phyloP scores from a whole-genome alignment of 2,329 filamentous ascomycete species.

The Pezicula carpinea region DNA sequence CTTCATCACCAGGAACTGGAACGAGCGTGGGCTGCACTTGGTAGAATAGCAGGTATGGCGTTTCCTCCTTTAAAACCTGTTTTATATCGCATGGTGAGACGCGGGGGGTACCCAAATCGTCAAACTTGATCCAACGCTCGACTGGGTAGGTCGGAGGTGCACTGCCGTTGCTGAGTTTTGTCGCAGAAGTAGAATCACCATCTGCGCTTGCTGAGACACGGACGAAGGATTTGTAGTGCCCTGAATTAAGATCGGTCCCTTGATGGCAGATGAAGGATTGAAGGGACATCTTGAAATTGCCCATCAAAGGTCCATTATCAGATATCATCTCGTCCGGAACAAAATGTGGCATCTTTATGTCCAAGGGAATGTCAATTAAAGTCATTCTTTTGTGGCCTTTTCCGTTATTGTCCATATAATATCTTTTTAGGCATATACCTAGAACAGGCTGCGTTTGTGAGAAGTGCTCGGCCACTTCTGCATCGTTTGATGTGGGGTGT shows the following conservation, averaged over 20 bases:
- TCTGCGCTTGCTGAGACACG: constrained; percentile 65
- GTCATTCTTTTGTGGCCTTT: constrained; percentile 70
- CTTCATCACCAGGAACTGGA: constrained; percentile 36
- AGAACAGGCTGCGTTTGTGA: constrained; percentile 77
- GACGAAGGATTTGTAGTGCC: constrained; percentile 86
- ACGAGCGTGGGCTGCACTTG: constrained; percentile 87
- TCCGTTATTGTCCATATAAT: constrained; percentile 68
- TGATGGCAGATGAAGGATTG: constrained; percentile 92
- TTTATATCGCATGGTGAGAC: constrained; percentile 76
- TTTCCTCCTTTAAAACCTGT: constrained; percentile 74
- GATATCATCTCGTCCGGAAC: constrained; percentile 71
- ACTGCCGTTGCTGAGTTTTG: constrained; percentile 33
- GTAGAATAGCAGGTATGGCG: constrained; percentile 92
- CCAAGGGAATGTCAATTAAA: constrained; percentile 85
- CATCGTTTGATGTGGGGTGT: constrained; percentile 58
- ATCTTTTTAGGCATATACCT: constrained; percentile 89
- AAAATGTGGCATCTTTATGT: constrained; percentile 80
- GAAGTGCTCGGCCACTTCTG: constrained; percentile 85
- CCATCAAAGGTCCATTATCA: constrained; percentile 60
- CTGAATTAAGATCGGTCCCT: constrained; percentile 78
- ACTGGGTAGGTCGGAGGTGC: constrained; percentile 64
- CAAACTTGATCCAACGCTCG: constrained; percentile 84
- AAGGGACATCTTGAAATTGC: constrained; percentile 89
- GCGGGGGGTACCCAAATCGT: constrained; percentile 71
- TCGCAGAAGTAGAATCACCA: constrained; percentile 49